Conservation (phyloP, 2,329 filamentous ascomycete species). For the Penicillium sp. region DNA sequence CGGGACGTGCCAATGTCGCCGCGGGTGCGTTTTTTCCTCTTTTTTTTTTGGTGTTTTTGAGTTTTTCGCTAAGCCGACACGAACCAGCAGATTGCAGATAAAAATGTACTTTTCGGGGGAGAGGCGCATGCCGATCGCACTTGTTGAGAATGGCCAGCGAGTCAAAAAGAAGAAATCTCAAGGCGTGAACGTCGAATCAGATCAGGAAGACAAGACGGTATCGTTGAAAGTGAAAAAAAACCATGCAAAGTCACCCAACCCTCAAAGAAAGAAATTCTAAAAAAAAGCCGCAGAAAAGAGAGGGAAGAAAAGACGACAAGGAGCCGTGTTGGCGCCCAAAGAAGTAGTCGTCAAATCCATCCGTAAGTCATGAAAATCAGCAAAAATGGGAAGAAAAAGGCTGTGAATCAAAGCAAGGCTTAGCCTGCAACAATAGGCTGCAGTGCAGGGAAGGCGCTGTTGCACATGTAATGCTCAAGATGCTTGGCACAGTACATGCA, state of each 20-base stretch:
- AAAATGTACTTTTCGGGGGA: constrained; percentile 33
- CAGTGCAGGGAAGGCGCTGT: constrained; percentile 43
- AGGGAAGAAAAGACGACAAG: constrained; percentile 9
- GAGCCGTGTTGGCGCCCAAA: constrained; percentile 1
- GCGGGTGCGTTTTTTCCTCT: constrained; percentile 33
- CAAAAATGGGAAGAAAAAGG: constrained; percentile 4
- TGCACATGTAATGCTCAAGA: constrained; percentile 50
- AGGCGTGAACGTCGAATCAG: constrained; percentile 27
- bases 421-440: constrained; percentile 48
- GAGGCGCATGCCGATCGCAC: constrained; percentile 33
- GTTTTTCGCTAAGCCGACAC: constrained; percentile 25
- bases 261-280: constrained; percentile 24
- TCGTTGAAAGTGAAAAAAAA: constrained; percentile 24
- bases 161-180: constrained; percentile 20
- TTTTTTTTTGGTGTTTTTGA: constrained; percentile 32
- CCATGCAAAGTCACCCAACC: constrained; percentile 24
- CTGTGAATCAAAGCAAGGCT: not conserved
- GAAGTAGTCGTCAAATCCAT: constrained; percentile 10
- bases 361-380: constrained; percentile 11
- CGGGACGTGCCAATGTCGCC: constrained; percentile 28
- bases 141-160: constrained; percentile 26
- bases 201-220: constrained; percentile 26
- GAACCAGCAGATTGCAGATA: constrained; percentile 29
- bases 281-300: constrained; percentile 25
- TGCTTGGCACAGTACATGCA: constrained; percentile 51